Evolutionary conservation across 495 filamentous ascomycete genomes (phyloP).

Genomic region (Annulohypoxylon moriforme): DNA sequence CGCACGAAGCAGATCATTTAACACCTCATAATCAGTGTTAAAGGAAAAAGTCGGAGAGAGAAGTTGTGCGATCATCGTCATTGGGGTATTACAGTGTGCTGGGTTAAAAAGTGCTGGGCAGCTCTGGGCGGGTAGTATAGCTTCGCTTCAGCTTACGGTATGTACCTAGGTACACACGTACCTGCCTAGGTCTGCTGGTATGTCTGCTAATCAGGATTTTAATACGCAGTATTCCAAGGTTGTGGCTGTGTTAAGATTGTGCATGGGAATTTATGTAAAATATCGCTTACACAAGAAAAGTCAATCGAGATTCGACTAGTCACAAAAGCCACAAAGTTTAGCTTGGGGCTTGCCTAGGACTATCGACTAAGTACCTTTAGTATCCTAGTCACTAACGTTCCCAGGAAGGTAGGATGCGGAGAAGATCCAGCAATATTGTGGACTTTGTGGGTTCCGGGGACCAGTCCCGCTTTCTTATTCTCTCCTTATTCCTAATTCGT

Average conservation of each 20-base stretch:
- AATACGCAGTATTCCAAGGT: too few relatives aligned
- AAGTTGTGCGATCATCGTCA: not conserved
- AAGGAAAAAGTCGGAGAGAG: not conserved
- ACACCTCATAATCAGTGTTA: not conserved
- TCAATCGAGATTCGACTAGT: not conserved
- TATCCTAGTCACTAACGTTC: not conserved
- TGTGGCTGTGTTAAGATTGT: constrained; percentile 2
- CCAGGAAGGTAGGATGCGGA: constrained; percentile 28
- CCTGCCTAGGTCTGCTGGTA: not conserved
- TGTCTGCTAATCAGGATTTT: not conserved
- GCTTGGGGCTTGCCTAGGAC: not conserved
- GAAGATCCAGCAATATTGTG: constrained; percentile 16
- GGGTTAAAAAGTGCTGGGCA: not conserved
- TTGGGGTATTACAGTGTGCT: not conserved
- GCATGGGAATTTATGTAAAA: not conserved
- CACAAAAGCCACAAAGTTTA: constrained; percentile 5
- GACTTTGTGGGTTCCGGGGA: constrained; percentile 1
- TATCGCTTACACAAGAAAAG: not conserved
- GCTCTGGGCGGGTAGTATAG: not conserved
- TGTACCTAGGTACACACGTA: not conserved
- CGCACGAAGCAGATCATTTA: not conserved
- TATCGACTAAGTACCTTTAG: not conserved
- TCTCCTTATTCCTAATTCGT: constrained; percentile 23
- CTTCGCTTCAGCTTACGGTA: not conserved
- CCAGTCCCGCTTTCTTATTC: constrained; percentile 4